Percentiles rank a stretch among this genome's conserved stretches.
phyloP scores from a whole-genome alignment of 257 asterid species.

The Jacaranda copaia region DNA sequence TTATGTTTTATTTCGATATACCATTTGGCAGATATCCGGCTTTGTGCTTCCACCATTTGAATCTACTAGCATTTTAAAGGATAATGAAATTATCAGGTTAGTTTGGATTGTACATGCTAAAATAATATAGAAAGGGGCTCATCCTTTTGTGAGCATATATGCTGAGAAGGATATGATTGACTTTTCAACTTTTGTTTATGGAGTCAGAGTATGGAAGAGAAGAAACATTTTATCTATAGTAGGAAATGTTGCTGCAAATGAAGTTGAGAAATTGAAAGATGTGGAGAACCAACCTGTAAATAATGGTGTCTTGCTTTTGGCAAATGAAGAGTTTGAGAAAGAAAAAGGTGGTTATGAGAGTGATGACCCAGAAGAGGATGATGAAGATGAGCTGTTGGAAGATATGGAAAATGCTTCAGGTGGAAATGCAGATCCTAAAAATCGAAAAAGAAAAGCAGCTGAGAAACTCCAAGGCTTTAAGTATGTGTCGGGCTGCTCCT shows the following conservation, averaged over 20 bases:
- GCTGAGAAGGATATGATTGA: constrained; percentile 24
- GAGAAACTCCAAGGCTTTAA: constrained; percentile 60
- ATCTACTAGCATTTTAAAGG: constrained; percentile 70
- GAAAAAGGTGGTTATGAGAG: constrained; percentile 71
- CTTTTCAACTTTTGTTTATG: constrained; percentile 19
- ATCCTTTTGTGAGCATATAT: constrained; percentile 6
- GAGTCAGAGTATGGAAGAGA: constrained; percentile 72
- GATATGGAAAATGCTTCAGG: constrained; percentile 44
- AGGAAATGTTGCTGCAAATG: constrained; percentile 50
- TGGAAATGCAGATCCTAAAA: constrained; percentile 48
- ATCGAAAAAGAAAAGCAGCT: constrained; percentile 69
- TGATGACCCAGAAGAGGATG: constrained; percentile 54
- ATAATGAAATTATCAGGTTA: constrained; percentile 79
- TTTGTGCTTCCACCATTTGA: constrained; percentile 83
- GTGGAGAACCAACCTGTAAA: constrained; percentile 53
- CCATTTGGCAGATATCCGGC: constrained; percentile 69
- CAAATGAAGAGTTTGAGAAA: constrained; percentile 76
- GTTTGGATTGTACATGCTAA: constrained; percentile 26
- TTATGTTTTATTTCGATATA: constrained; percentile 9
- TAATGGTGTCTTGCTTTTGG: constrained; percentile 63
- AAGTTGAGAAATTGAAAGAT: constrained; percentile 48
- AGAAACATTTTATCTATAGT: constrained; percentile 46
- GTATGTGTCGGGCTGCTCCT: constrained; percentile 44
- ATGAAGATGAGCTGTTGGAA: constrained; percentile 41
- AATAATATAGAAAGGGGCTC: background rate